A percentile compares a stretch with the other conserved stretches of the same genome.
Evolutionary conservation across 75 land plant species (phyloP).

Genomic region (Pinus taeda): DNA sequence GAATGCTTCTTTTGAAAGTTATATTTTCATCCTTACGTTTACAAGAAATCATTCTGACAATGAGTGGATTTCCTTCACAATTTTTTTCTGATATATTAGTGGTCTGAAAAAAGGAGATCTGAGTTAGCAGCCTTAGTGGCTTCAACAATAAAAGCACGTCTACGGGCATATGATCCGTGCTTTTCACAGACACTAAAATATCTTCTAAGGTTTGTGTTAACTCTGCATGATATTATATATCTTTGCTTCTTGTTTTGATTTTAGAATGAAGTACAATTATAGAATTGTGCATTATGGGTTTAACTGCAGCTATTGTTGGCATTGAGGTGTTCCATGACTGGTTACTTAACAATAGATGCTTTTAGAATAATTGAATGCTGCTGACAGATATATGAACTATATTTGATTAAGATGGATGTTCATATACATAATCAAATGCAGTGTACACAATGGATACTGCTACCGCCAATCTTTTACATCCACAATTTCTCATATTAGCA

Average conservation of each 20-base stretch:
- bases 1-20: background rate
- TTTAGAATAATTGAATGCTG: background rate
- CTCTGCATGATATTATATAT: background rate
- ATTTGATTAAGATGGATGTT: background rate
- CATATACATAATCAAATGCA: slow-evolving; percentile 20
- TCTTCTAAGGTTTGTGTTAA: slow-evolving; percentile 65
- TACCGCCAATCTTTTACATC: slow-evolving; percentile 67
- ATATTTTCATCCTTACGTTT: slow-evolving; percentile 1
- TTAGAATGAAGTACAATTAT: background rate
- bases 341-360: background rate
- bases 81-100: slow-evolving; percentile 39
- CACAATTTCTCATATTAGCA: slow-evolving; percentile 73
- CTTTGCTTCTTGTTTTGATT: background rate
- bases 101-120: slow-evolving; percentile 86
- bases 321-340: background rate
- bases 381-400: no score
- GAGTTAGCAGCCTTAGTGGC: slow-evolving; percentile 89
- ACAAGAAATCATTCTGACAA: background rate
- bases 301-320: background rate
- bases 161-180: slow-evolving; percentile 89
- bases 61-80: background rate
- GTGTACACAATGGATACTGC: slow-evolving; percentile 91
- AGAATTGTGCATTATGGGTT: background rate
- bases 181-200: slow-evolving; percentile 89
- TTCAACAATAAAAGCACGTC: slow-evolving; percentile 79